These are phyloP conservation scores for Acorus calamus DNA, from an alignment of 106 monocot species.

Conservation along the genomic window DNA sequence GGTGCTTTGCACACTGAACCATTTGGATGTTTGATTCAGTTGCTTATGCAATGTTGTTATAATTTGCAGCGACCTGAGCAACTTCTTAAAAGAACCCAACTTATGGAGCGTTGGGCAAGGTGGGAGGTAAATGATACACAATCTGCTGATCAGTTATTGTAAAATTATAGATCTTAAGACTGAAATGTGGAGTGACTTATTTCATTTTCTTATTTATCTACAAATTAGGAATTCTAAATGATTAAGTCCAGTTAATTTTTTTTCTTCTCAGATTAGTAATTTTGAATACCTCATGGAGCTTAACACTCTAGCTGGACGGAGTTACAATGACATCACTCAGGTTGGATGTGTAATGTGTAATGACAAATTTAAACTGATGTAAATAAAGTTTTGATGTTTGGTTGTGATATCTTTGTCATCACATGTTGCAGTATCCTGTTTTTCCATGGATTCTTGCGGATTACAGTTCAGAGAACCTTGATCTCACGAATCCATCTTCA, in stretches of 20 bases:
- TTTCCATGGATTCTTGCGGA: conserved; percentile 96
- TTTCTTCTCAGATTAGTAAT: conserved; percentile 78
- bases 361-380: background rate
- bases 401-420: background rate
- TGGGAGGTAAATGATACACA: conserved; percentile 70
- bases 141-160: no score
- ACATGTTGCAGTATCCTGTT: conserved; percentile 84
- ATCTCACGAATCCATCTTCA: conserved; percentile 61
- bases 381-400: background rate
- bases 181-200: no score
- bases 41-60: conserved; percentile 1
- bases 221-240: background rate
- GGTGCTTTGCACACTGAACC: no score
- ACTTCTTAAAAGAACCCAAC: conserved; percentile 78
- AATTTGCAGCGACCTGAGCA: conserved; percentile 73
- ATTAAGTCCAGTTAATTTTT: background rate
- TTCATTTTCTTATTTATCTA: background rate
- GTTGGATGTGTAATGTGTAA: conserved; percentile 12
- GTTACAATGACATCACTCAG: conserved; percentile 99
- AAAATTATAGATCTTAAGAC: no score
- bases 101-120: conserved; percentile 95
- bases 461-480: conserved; percentile 60
- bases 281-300: conserved; percentile 99
- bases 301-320: conserved; percentile 87
- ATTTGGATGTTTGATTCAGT: background rate